A percentile compares a stretch with the other conserved stretches of the same genome.
Evolutionary conservation across 805 yeast genomes (phyloP).

Genomic region (Myxozyma lipomycoides): DNA sequence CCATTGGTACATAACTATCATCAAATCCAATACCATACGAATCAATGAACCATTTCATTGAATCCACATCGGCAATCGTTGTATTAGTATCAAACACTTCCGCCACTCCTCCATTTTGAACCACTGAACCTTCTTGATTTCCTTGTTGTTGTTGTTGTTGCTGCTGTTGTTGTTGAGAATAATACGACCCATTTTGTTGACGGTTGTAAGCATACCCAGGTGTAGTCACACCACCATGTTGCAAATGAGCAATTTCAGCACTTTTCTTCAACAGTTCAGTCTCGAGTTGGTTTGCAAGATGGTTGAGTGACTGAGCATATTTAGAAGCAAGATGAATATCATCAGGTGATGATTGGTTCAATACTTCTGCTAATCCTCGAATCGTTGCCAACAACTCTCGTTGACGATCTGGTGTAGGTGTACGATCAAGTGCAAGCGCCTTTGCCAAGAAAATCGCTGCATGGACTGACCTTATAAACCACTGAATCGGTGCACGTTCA

Average conservation of each 20-base stretch:
- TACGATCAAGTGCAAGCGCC: slow-evolving; percentile 47
- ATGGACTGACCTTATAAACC: slow-evolving; percentile 81
- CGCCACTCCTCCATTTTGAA: background rate
- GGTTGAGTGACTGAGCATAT: slow-evolving; percentile 22
- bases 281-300: slow-evolving; percentile 20
- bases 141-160: slow-evolving; percentile 1
- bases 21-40: slow-evolving; percentile 24
- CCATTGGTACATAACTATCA: slow-evolving; percentile 7
- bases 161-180: slow-evolving; percentile 4
- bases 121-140: background rate
- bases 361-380: slow-evolving; percentile 65
- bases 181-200: background rate
- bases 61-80: slow-evolving; percentile 11
- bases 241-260: background rate
- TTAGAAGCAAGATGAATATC: slow-evolving; percentile 69
- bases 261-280: slow-evolving; percentile 9
- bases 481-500: slow-evolving; percentile 82
- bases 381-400: slow-evolving; percentile 64
- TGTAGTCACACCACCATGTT: background rate
- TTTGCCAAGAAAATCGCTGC: slow-evolving; percentile 89
- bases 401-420: slow-evolving; percentile 29
- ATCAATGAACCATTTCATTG: slow-evolving; percentile 23
- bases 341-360: slow-evolving; percentile 83
- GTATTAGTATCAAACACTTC: slow-evolving; percentile 10
- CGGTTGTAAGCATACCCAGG: too few species aligned